Evolutionary conservation across 768 basidiomycete genomes (phyloP).

Genomic region (Termitomyces bulborhizus): DNA sequence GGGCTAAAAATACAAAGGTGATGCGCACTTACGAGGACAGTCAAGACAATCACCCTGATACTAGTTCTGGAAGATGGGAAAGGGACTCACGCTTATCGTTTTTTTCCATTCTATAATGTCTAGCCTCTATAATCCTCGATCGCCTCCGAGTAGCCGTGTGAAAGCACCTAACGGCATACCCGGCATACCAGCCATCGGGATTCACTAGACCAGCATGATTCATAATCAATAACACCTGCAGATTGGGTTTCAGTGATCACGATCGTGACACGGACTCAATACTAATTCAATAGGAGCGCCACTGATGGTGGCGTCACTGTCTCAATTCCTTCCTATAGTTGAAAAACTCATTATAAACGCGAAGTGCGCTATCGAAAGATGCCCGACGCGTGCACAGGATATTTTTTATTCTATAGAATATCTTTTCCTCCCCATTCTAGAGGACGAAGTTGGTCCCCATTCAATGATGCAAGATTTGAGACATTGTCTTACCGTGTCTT

Average conservation of each 20-base stretch:
- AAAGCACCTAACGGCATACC: not conserved
- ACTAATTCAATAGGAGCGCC: slow-evolving; percentile 10
- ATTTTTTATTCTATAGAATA: not conserved
- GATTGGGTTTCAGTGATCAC: not conserved
- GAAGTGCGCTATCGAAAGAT: not conserved
- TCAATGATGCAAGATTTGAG: not conserved
- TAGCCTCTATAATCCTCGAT: slow-evolving; percentile 1
- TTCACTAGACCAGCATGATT: not conserved
- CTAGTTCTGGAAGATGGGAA: not conserved
- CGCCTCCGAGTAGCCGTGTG: not conserved
- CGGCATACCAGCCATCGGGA: not conserved
- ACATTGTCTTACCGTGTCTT: not conserved
- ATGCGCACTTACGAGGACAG: not conserved
- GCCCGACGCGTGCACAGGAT: not conserved
- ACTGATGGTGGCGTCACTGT: slow-evolving; percentile 8
- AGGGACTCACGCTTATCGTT: not conserved
- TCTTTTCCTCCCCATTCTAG: not conserved
- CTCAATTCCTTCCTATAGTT: slow-evolving; percentile 1
- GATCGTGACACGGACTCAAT: not conserved
- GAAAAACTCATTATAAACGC: not conserved
- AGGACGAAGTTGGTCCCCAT: not conserved
- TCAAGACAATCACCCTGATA: not conserved
- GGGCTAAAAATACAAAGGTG: not conserved
- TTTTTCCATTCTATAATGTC: not conserved
- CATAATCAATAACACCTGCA: not conserved